phyloP scores from a whole-genome alignment of 805 yeast genomes.

The Wickerhamia fluorescens region DNA sequence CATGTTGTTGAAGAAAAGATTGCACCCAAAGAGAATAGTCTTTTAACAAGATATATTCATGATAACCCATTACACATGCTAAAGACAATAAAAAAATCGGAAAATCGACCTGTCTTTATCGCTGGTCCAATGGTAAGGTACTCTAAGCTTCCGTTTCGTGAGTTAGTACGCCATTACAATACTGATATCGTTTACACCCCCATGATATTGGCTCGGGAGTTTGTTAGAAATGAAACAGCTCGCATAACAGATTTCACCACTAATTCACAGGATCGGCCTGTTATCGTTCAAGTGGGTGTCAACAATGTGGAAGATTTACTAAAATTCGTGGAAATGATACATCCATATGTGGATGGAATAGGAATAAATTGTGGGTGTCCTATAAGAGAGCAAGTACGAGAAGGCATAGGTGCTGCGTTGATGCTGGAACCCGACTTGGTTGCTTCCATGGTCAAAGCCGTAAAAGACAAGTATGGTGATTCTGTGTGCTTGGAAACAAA shows the following conservation, averaged over 20 bases:
- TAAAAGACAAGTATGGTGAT: constrained; percentile 67
- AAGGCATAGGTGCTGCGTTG: constrained; percentile 95
- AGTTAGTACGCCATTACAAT: constrained; percentile 59
- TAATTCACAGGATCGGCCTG: constrained; percentile 57
- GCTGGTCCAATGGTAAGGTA: constrained; percentile 97
- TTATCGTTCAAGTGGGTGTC: constrained; percentile 87
- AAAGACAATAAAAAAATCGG: constrained; percentile 12
- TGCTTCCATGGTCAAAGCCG: constrained; percentile 76
- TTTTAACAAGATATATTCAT: constrained; percentile 17
- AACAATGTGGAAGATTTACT: constrained; percentile 76
- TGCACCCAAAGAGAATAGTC: too few species aligned
- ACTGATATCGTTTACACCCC: constrained; percentile 89
- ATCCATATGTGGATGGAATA: constrained; percentile 86
- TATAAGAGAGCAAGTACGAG: constrained; percentile 86
- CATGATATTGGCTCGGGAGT: constrained; percentile 94
- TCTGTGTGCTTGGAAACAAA: constrained; percentile 80
- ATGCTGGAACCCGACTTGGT: constrained; percentile 80
- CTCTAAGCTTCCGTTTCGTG: constrained; percentile 88
- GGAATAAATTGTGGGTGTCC: constrained; percentile 98
- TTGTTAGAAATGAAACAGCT: constrained; percentile 77
- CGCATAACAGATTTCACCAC: constrained; percentile 82
- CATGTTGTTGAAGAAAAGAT: too few species aligned
- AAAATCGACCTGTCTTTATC: constrained; percentile 31
- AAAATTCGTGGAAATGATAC: constrained; percentile 81
- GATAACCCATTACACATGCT: constrained; percentile 31